Evolutionary conservation across 192 early-diverging fungal genomes (phyloP), one percentile per base, ranked within the genome.

Genomic region (Podila minutissima): DNA sequence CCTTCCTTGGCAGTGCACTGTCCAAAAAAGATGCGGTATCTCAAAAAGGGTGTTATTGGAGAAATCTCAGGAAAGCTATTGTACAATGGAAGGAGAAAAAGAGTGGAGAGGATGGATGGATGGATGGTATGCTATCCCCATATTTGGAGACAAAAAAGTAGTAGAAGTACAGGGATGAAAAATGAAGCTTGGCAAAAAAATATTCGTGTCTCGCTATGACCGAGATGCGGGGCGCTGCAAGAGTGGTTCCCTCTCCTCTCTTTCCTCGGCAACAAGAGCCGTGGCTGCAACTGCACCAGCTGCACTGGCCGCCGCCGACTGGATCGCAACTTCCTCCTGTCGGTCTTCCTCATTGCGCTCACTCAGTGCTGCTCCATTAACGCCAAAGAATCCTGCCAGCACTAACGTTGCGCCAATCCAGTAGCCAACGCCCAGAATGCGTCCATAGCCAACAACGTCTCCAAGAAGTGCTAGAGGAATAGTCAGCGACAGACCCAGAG

Each of bases 401-500:
- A 95, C 87, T 32, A 95, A 72, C 5, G 79, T 58, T 17, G 91
- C 94, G 7, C 94, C 94, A 11, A 91, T 48, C 64, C 85, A 91
- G 73, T 94, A 94, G 5, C 83, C 79, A 33, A 67, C 35, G 48
- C 84, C 84, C 4, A 88, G 85, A 8, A 75, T 63, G 28, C 90
- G 49, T 5, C 88, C 88, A 72, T 94, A 91, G 49, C 92, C 86
- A 26, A 93, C 37, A 17, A 92, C 71, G 74, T 95, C 94, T 48
- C 93, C 94, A 12, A 81, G 31, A 20, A 83, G 55, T 1, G 82
- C 70, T 41, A 82, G 48, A 33, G 81, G 78, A 70, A 90, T 87
- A 3, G 94, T 94, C 67, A 95, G 74, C 41, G 92, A 88, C 2
- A 94, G 74, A 17, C 94, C 94, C 33, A 95, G 78, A 3, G 94